Base-by-base conservation (phyloP, 192 early-diverging fungal genomes). In the Lunasporangiospora selenospora region DNA sequence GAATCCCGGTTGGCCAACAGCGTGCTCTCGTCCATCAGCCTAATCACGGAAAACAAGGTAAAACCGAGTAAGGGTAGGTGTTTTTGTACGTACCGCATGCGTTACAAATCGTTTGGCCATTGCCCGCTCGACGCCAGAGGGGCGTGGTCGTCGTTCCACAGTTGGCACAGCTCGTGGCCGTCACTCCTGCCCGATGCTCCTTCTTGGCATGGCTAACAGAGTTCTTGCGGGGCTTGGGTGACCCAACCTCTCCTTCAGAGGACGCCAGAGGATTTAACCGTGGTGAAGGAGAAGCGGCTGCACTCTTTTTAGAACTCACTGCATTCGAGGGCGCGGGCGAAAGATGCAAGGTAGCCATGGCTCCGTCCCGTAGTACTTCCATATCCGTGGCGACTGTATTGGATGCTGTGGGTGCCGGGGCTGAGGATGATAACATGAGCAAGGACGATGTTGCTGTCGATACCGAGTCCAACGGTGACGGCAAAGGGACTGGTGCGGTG, bases 11-110 rank as follows among this genome's bases (percentile, higher is more conserved):
- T n/a, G n/a, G n/a, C n/a, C n/a, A n/a, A n/a, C n/a, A n/a, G n/a
- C n/a, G n/a, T n/a, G n/a, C n/a, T n/a, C n/a, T n/a, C n/a, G n/a
- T n/a, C n/a, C n/a, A n/a, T n/a, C n/a, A n/a, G n/a, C n/a, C n/a
- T n/a, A n/a, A n/a, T n/a, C n/a, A n/a, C n/a, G n/a, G n/a, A n/a
- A n/a, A n/a, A n/a, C n/a, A n/a, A n/a, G n/a, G n/a, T n/a, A n/a
- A n/a, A n/a, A n/a, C n/a, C n/a, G n/a, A n/a, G n/a, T n/a, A n/a
- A n/a, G n/a, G n/a, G n/a, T n/a, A n/a, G n/a, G n/a, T n/a, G n/a
- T n/a, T n/a, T n/a, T n/a, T n/a, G n/a, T 83, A 95, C 64, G 90
- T 82, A 41, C 95, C 97, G 77, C 97, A 99, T 1, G 96, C 96
- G 53, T 99, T 99, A 76, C 97, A 99, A 31, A 99, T 90, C 6